Evolutionary conservation across 371 early-diverging fungal species (phyloP).

Genomic region (Mucor saturninus): DNA sequence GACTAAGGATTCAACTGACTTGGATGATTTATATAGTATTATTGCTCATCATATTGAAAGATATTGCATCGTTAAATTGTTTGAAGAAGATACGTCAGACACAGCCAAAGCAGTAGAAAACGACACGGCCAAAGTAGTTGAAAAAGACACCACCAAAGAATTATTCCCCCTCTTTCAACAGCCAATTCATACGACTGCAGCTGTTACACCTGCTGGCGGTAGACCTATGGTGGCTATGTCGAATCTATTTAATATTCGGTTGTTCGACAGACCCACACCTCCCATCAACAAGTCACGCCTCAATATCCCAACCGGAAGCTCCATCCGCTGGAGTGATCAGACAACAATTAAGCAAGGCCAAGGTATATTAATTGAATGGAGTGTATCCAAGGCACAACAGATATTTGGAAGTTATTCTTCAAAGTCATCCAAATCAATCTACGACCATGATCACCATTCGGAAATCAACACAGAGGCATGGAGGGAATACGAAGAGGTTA

Average conservation of each 20-base stretch:
- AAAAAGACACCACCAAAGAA: background rate
- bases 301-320: background rate
- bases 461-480: slow-evolving; percentile 32
- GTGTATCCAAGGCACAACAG: slow-evolving; percentile 28
- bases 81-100: slow-evolving; percentile 7
- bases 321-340: background rate
- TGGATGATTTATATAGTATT: slow-evolving; percentile 23
- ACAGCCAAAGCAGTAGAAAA: background rate
- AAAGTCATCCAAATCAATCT: background rate
- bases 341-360: slow-evolving; percentile 48
- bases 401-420: slow-evolving; percentile 33
- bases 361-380: slow-evolving; percentile 44
- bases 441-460: background rate
- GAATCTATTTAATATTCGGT: slow-evolving; percentile 41
- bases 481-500: slow-evolving; percentile 30
- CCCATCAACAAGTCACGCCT: background rate
- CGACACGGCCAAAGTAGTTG: background rate
- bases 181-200: slow-evolving; percentile 39
- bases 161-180: slow-evolving; percentile 9
- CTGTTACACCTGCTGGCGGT: slow-evolving; percentile 46
- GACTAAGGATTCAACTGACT: slow-evolving; percentile 12
- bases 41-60: slow-evolving; percentile 37
- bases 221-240: slow-evolving; percentile 33
- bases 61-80: slow-evolving; percentile 15
- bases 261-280: slow-evolving; percentile 8